Percentiles rank a stretch among this genome's conserved stretches.
Evolutionary conservation across 345 rosid species (phyloP).

Genomic region (Dipteronia dyeriana): DNA sequence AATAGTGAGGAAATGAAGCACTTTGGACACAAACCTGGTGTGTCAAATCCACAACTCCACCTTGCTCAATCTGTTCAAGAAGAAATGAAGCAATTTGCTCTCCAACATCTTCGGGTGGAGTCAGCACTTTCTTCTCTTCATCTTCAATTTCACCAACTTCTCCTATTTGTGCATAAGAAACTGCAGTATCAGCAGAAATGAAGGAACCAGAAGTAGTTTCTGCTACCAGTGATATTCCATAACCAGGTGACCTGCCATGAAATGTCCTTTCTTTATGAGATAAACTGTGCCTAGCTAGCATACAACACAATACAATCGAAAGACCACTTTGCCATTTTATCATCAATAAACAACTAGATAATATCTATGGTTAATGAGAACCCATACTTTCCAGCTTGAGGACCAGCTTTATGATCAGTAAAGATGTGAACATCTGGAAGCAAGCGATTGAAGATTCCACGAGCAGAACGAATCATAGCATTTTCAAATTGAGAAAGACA

Average conservation of each 20-base stretch:
- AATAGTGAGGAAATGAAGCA: neutral
- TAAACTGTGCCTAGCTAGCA: neutral
- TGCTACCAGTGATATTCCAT: conserved; percentile 88
- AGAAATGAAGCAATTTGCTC: conserved; percentile 74
- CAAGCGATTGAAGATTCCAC: conserved; percentile 82
- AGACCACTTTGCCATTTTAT: neutral
- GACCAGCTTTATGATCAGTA: conserved; percentile 66
- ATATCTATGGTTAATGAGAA: neutral
- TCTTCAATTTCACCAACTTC: conserved; percentile 59
- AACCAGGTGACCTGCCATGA: conserved; percentile 80
- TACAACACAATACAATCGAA: neutral
- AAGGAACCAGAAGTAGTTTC: conserved; percentile 86
- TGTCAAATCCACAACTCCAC: conserved; percentile 93
- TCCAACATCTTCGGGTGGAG: conserved; percentile 73
- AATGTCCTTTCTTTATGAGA: conserved; percentile 14
- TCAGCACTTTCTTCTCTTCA: conserved; percentile 54
- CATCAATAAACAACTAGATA: neutral
- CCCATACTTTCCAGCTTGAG: conserved; percentile 87
- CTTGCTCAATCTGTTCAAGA: conserved; percentile 82
- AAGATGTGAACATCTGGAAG: conserved; percentile 87
- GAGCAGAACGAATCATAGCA: conserved; percentile 74
- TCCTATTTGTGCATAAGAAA: conserved; percentile 42
- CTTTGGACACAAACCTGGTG: conserved; percentile 63
- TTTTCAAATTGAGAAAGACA: conserved; percentile 67
- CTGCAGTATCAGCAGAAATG: conserved; percentile 72